Base-by-base conservation (phyloP, 1,139 yeast species). In the Kazachstania sp. region DNA sequence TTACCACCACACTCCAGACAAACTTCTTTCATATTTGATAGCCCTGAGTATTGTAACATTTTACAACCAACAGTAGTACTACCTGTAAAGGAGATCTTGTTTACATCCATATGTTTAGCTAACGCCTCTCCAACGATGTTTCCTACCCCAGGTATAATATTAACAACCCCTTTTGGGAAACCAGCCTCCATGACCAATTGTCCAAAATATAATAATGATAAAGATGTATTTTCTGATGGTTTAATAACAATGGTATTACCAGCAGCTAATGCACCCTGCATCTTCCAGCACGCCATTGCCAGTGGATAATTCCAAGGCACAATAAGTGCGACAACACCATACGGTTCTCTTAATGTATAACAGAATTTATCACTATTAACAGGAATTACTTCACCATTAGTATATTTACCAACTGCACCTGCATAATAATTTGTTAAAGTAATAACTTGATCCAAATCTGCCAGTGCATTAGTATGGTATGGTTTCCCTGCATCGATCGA, bases 1-100 rank as follows among this genome's bases (percentile, higher is more conserved):
- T 88, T 88, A 51, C 97, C 97, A 54, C 97, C 97, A 61, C 95
- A 83, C 70, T 88, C 97, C 58, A 90, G 69, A n/a, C 94, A 79
- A 34, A 84, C 81, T 9, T 87, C 86, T 67, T 86, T 86, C 59
- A 76, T 61, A 54, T 75, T 71, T 11, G 73, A 63, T 19, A 87
- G 74, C 26, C 94, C 94, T 46, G 77, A 71, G 48, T 68, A 66
- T 56, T 80, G 86, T 52, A 83, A 71, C 32, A 74, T 54, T 52
- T 73, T 52, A 20, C 59, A 71, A 51, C 90, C 90, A n/a, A 84
- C 80, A 23, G 71, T 73, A 1, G 76, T 71, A 15, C 77, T 72
- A 12, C 78, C 79, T 6, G 90, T 83, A 63, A 83, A 83, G 12
- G 86, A 85, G 53, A 83, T 71, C 67, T 82, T 82, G 53, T 77